Evolutionary conservation across 805 yeast genomes (phyloP).

Genomic region (Saturnispora diversa): DNA sequence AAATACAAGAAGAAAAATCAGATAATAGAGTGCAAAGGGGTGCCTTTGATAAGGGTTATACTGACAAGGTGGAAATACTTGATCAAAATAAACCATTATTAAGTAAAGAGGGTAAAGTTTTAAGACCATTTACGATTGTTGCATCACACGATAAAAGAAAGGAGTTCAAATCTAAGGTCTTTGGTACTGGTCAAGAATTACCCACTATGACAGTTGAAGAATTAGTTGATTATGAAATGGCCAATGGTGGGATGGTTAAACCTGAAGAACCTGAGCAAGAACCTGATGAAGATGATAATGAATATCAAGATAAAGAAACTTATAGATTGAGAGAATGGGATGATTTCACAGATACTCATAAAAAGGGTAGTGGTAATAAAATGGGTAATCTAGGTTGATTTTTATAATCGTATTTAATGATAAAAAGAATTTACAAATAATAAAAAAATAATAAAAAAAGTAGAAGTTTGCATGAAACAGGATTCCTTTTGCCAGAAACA

Average conservation of each 20-base stretch:
- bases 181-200: conserved; percentile 84
- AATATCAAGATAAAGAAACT: conserved; percentile 55
- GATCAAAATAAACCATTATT: conserved; percentile 44
- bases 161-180: conserved; percentile 54
- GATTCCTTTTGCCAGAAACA: too few relatives aligned
- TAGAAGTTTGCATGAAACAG: too few relatives aligned
- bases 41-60: conserved; percentile 39
- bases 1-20: conserved; percentile 8
- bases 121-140: conserved; percentile 76
- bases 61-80: conserved; percentile 41
- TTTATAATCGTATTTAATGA: background rate
- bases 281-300: conserved; percentile 55
- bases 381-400: conserved; percentile 48
- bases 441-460: too few relatives aligned
- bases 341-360: conserved; percentile 78
- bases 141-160: conserved; percentile 38
- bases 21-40: conserved; percentile 13
- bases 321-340: conserved; percentile 85
- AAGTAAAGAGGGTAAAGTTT: conserved; percentile 66
- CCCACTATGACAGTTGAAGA: conserved; percentile 97
- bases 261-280: conserved; percentile 37
- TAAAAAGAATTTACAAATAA: background rate
- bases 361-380: conserved; percentile 87
- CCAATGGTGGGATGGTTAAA: conserved; percentile 69
- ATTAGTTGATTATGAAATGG: conserved; percentile 74